These are phyloP conservation scores for Neonectria magnoliae DNA, from an alignment of 2,329 filamentous ascomycete species.

Conservation along the genomic window DNA sequence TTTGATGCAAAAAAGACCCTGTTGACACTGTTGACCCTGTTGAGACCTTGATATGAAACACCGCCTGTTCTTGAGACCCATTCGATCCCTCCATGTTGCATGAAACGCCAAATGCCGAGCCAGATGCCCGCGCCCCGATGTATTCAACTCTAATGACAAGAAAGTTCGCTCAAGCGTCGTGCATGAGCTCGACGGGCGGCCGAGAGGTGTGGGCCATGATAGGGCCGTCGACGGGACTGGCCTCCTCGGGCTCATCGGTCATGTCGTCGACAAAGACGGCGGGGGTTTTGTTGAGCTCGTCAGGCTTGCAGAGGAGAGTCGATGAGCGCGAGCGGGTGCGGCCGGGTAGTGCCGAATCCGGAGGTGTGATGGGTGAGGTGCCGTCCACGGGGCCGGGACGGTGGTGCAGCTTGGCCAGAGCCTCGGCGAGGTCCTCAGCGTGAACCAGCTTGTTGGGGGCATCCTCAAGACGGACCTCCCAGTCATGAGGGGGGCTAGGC, in stretches of 20 bases:
- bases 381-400: constrained; percentile 53
- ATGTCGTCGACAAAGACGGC: constrained; percentile 75
- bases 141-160: background rate
- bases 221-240: constrained; percentile 56
- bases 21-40: background rate
- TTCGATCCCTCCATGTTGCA: constrained; percentile 7
- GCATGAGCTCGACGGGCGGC: constrained; percentile 74
- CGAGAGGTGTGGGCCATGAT: constrained; percentile 69
- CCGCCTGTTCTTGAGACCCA: constrained; percentile 10
- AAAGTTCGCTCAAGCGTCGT: constrained; percentile 45
- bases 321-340: constrained; percentile 67
- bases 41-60: constrained; percentile 17
- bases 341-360: constrained; percentile 41
- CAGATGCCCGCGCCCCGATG: background rate
- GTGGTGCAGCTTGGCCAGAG: constrained; percentile 70
- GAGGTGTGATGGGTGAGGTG: constrained; percentile 46
- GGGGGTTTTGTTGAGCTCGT: constrained; percentile 66
- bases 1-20: constrained; percentile 16
- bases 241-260: constrained; percentile 63
- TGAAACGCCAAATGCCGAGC: constrained; percentile 31
- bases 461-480: constrained; percentile 74
- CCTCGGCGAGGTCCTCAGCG: constrained; percentile 74
- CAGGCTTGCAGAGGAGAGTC: constrained; percentile 72
- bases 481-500: constrained; percentile 73
- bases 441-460: constrained; percentile 77